Base-by-base conservation (phyloP, 495 filamentous ascomycete species). In the Daldinia vernicosa region DNA sequence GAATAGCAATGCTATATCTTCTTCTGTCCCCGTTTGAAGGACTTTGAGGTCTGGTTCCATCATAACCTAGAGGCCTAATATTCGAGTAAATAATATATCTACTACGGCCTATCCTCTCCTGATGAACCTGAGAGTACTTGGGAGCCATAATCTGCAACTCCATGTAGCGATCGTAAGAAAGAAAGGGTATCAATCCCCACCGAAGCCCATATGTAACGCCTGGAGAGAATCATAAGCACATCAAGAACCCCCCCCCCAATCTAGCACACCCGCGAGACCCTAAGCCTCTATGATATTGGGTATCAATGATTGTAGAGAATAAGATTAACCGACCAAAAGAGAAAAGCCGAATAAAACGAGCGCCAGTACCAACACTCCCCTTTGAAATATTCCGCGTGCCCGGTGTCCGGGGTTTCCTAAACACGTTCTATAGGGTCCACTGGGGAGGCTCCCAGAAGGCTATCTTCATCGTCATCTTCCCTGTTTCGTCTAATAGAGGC, bases 291-390 rank as follows among this genome's bases (percentile, higher is more conserved):
- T 61, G 60, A 70, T 50, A 33, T 37, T 15, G 66, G 71, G 71
- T 74, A 70, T 74, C 71, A 74, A 60, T 59, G 66, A 70, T 50
- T 9, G 71, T 74, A 66, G 17, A 70, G 71, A 74, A 74, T 37
- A 9, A 60, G 30, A 64, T 12, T 19, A 28, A 4, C n/a, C 17
- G 1, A 37, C 27, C 15, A 27, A 60, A 39, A 50, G 63, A 47
- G 2, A 35, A 22, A 15, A 19, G 4, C 32, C 5, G 19, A 40
- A 56, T n/a, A 4, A 37, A 43, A n/a, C 19, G 17, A 54, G 51
- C 35, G 30, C 22, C 27, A 0, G 32, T 9, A 62, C 43, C 4
- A 22, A n/a, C 40, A 50, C 28, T 30, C n/a, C 35, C 27, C 7
- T 35, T 47, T 24, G 11, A n/a, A n/a, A 22, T 33, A 32, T 27